Evolutionary conservation across 2,329 filamentous ascomycete species (phyloP).

Genomic region (Passalora sequoiae): DNA sequence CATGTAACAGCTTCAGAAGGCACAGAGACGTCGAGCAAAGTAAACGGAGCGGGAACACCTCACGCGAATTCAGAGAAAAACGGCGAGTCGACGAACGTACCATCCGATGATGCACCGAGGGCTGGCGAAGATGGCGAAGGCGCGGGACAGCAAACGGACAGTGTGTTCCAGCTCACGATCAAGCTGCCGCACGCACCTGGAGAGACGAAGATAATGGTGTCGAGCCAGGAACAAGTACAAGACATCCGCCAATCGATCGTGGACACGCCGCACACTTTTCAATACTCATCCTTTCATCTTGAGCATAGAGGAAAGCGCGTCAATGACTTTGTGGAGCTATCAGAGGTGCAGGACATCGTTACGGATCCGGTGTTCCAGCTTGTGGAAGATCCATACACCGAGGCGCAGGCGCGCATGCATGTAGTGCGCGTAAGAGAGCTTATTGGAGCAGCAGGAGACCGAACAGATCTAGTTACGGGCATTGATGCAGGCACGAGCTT

Average conservation of each 20-base stretch:
- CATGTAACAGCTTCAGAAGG: not conserved
- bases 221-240: slow-evolving; percentile 87
- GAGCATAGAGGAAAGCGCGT: slow-evolving; percentile 83
- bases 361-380: slow-evolving; percentile 72
- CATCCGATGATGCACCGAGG: slow-evolving; percentile 14
- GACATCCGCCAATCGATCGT: slow-evolving; percentile 96
- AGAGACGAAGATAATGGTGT: slow-evolving; percentile 80
- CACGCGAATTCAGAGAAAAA: slow-evolving; percentile 18
- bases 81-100: slow-evolving; percentile 15
- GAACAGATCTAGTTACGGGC: slow-evolving; percentile 80
- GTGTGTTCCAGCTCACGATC: slow-evolving; percentile 67
- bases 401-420: slow-evolving; percentile 96
- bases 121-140: slow-evolving; percentile 21
- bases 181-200: slow-evolving; percentile 73
- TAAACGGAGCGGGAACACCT: slow-evolving; percentile 3
- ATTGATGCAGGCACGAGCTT: slow-evolving; percentile 79
- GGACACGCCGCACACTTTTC: slow-evolving; percentile 85
- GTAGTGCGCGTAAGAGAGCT: slow-evolving; percentile 85
- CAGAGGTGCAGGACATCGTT: slow-evolving; percentile 76
- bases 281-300: slow-evolving; percentile 98
- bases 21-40: slow-evolving; percentile 10
- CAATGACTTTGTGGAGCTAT: slow-evolving; percentile 91
- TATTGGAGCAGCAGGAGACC: slow-evolving; percentile 84
- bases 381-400: slow-evolving; percentile 92
- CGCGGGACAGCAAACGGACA: slow-evolving; percentile 23